A percentile compares a stretch with the other conserved stretches of the same genome.
phyloP scores from a whole-genome alignment of 345 rosid species.

The Gossypium longicalyx region DNA sequence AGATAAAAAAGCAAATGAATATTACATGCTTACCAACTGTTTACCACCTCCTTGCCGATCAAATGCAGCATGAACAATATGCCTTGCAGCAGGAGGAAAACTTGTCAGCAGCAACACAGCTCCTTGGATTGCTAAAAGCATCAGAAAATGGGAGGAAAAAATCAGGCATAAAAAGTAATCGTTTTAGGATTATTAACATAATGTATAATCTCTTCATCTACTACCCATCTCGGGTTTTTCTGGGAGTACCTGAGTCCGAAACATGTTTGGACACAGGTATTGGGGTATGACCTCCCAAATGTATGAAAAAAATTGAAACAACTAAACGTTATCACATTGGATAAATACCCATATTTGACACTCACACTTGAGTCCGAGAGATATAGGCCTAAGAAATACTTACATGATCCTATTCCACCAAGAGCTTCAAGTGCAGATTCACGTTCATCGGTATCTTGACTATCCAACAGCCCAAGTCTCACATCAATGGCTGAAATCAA shows the following conservation, averaged over 20 bases:
- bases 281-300: neutral
- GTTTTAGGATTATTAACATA: neutral
- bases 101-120: slow-evolving; percentile 55
- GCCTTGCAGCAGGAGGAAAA: slow-evolving; percentile 67
- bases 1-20: neutral
- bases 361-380: neutral
- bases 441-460: slow-evolving; percentile 52
- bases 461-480: slow-evolving; percentile 40
- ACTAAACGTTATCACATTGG: neutral
- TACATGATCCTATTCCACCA: slow-evolving; percentile 84
- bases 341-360: neutral
- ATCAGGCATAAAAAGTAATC: neutral
- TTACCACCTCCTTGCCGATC: slow-evolving; percentile 62
- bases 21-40: slow-evolving; percentile 65
- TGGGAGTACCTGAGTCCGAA: neutral
- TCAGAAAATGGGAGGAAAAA: slow-evolving; percentile 12
- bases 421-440: slow-evolving; percentile 84
- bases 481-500: slow-evolving; percentile 67
- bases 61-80: slow-evolving; percentile 66
- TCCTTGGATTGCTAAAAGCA: slow-evolving; percentile 58
- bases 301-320: neutral
- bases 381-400: slow-evolving; percentile 25
- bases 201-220: neutral
- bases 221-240: neutral
- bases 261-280: neutral